Conservation (phyloP, 345 rosid genomes). For the Jatropha curcas region DNA sequence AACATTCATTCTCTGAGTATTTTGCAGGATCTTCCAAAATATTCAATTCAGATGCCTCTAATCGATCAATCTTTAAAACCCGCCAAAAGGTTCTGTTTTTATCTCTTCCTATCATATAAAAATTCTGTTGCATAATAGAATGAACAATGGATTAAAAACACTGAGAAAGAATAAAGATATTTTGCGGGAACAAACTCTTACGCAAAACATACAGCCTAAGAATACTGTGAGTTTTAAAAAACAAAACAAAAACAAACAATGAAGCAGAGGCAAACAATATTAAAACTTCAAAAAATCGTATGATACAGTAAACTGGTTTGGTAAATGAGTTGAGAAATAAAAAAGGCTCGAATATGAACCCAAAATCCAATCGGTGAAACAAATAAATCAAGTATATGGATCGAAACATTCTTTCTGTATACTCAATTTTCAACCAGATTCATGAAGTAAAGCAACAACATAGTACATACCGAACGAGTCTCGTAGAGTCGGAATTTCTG, state of each 20-base stretch:
- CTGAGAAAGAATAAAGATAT: neutral
- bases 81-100: conserved; percentile 65
- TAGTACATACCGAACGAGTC: conserved; percentile 68
- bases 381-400: neutral
- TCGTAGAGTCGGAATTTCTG: conserved; percentile 87
- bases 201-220: too few relatives aligned
- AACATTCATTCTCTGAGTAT: conserved; percentile 70
- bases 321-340: neutral
- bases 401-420: neutral
- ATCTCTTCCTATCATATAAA: conserved; percentile 87
- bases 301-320: too few relatives aligned
- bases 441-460: neutral
- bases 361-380: neutral
- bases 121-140: conserved; percentile 49
- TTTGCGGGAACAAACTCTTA: too few relatives aligned
- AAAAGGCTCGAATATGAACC: neutral
- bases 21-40: conserved; percentile 61
- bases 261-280: too few relatives aligned
- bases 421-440: conserved; percentile 5
- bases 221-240: neutral
- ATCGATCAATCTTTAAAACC: conserved; percentile 79
- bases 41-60: conserved; percentile 63
- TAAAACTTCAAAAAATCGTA: neutral
- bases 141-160: neutral
- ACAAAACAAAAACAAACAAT: neutral